These are phyloP conservation scores for Ophiostoma pallidulum DNA, from an alignment of 2,329 filamentous ascomycete genomes.

Conservation along the genomic window DNA sequence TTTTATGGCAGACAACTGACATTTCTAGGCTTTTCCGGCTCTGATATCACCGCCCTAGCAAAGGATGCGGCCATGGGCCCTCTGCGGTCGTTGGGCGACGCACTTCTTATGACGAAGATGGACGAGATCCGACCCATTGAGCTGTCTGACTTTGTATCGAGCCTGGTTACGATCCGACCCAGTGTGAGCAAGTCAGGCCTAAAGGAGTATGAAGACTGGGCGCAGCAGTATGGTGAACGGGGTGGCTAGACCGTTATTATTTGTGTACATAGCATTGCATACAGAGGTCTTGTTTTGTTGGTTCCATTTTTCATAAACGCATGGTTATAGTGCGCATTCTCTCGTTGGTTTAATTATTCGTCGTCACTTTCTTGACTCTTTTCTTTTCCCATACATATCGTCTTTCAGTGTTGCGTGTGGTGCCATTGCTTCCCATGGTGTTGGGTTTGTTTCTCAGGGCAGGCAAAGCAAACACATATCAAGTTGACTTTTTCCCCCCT, in stretches of 20 bases:
- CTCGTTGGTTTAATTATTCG: neutral
- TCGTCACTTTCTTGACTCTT: neutral
- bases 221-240: slow-evolving; percentile 81
- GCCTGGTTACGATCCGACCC: slow-evolving; percentile 74
- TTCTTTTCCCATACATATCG: too few relatives aligned
- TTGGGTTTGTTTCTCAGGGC: too few relatives aligned
- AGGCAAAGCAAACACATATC: too few relatives aligned
- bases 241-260: slow-evolving; percentile 49
- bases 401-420: neutral
- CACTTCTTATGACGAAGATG: slow-evolving; percentile 80
- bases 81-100: slow-evolving; percentile 79
- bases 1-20: slow-evolving; percentile 2
- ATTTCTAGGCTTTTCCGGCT: slow-evolving; percentile 79
- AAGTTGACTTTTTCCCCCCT: too few relatives aligned
- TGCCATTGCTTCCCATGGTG: too few relatives aligned
- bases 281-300: neutral
- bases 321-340: neutral
- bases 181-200: slow-evolving; percentile 81
- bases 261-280: neutral
- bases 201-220: slow-evolving; percentile 90
- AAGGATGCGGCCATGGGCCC: slow-evolving; percentile 99
- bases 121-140: slow-evolving; percentile 86
- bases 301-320: neutral
- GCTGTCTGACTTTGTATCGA: slow-evolving; percentile 74
- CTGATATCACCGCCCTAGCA: slow-evolving; percentile 89